Percentiles rank a stretch among this genome's conserved stretches.
These are phyloP conservation scores for Lepidium aucheri DNA, from an alignment of 345 rosid species.

Conservation along the genomic window DNA sequence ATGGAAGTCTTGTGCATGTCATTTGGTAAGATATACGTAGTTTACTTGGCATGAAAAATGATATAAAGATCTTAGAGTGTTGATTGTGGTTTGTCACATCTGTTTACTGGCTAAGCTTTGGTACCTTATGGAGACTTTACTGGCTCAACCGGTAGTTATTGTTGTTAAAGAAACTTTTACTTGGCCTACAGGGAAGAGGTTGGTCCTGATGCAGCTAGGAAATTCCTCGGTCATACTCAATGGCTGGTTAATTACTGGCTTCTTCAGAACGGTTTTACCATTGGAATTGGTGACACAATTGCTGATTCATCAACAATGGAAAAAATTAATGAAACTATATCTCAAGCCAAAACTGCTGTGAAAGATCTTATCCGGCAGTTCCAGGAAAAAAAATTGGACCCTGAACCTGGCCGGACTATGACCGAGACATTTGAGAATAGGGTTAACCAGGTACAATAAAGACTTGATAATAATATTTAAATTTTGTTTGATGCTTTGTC, in stretches of 20 bases:
- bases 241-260: constrained; percentile 99
- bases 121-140: neutral
- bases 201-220: constrained; percentile 99
- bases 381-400: constrained; percentile 64
- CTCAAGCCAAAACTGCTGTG: constrained; percentile 73
- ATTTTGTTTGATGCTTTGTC: neutral
- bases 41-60: neutral
- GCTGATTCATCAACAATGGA: constrained; percentile 97
- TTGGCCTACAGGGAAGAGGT: constrained; percentile 78
- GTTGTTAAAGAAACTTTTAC: neutral
- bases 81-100: neutral
- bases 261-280: constrained; percentile 87
- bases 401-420: constrained; percentile 98
- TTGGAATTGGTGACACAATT: constrained; percentile 97
- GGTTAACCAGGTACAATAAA: constrained; percentile 71
- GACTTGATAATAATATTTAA: neutral
- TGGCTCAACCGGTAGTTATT: too few species aligned
- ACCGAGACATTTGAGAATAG: constrained; percentile 94
- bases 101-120: neutral
- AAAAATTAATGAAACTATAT: constrained; percentile 81
- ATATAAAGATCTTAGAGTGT: neutral
- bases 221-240: constrained; percentile 96
- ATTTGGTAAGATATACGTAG: constrained; percentile 51
- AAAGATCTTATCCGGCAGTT: constrained; percentile 62
- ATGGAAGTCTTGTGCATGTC: constrained; percentile 94